Percentiles rank a stretch among this genome's conserved stretches.
These are phyloP conservation scores for Ephemerocybe angulata DNA, from an alignment of 768 basidiomycete genomes.

Conservation along the genomic window DNA sequence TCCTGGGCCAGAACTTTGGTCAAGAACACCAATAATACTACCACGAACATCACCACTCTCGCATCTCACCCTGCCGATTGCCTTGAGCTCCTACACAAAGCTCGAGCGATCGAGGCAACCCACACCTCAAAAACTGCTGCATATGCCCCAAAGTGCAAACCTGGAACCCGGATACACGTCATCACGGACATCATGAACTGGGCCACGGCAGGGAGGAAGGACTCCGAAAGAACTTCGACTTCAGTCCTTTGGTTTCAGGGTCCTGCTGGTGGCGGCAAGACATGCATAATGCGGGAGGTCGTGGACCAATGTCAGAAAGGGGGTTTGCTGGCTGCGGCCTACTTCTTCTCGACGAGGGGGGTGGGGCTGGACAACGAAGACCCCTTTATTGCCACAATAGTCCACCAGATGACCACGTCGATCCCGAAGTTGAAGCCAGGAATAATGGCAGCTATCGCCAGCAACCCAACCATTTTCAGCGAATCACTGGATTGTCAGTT, in stretches of 20 bases:
- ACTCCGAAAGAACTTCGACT: background rate
- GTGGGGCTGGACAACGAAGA: background rate
- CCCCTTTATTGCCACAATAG: constrained; percentile 4
- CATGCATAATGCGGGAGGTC: constrained; percentile 5
- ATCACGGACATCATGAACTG: background rate
- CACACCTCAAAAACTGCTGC: background rate
- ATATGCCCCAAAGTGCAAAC: background rate
- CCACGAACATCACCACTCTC: too few relatives aligned
- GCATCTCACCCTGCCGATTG: too few relatives aligned
- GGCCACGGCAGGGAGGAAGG: background rate
- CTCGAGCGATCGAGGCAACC: background rate
- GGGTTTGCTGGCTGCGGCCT: background rate
- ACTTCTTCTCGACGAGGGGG: constrained; percentile 5
- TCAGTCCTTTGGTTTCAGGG: constrained; percentile 5
- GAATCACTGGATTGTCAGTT: background rate
- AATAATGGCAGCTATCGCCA: background rate
- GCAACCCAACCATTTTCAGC: background rate
- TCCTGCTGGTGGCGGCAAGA: constrained; percentile 7
- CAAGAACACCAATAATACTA: too few relatives aligned
- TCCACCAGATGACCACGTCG: background rate
- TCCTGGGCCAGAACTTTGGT: too few relatives aligned
- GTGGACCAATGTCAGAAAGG: background rate
- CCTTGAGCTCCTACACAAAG: background rate
- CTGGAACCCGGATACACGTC: background rate
- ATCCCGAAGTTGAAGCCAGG: background rate